A percentile compares a stretch with the other conserved stretches of the same genome.
phyloP scores from a whole-genome alignment of 2,329 filamentous ascomycete genomes.

The Ascochyta clinopodiicola region DNA sequence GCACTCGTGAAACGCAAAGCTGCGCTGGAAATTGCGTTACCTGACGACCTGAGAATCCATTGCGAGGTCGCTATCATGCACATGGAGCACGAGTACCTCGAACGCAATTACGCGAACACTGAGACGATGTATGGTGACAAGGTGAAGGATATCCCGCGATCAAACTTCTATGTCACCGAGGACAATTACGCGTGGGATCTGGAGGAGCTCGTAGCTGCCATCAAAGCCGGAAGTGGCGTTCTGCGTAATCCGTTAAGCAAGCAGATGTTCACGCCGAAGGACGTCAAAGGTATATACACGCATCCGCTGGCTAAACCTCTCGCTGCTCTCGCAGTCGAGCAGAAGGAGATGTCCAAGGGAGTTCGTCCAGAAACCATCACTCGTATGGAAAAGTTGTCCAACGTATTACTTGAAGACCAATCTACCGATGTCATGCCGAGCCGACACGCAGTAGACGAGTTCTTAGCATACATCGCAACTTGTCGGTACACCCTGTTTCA shows the following conservation, averaged over 20 bases:
- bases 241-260: constrained; percentile 44
- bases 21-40: constrained; percentile 31
- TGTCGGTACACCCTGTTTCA: constrained; percentile 24
- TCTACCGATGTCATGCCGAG: constrained; percentile 34
- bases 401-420: constrained; percentile 38
- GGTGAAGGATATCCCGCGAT: constrained; percentile 42
- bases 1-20: constrained; percentile 35
- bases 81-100: constrained; percentile 43
- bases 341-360: constrained; percentile 43
- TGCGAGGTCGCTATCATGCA: constrained; percentile 46
- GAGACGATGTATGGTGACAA: constrained; percentile 46
- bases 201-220: constrained; percentile 43
- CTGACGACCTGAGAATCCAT: constrained; percentile 33
- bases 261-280: constrained; percentile 45
- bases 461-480: constrained; percentile 42
- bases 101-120: constrained; percentile 44
- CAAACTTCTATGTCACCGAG: constrained; percentile 47
- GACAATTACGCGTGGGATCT: constrained; percentile 52
- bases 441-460: constrained; percentile 41
- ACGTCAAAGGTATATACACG: constrained; percentile 38
- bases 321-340: constrained; percentile 38
- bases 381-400: constrained; percentile 38
- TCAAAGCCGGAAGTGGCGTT: constrained; percentile 39
- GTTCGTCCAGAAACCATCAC: constrained; percentile 39
- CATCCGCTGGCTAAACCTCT: constrained; percentile 37